These are phyloP conservation scores for Candida namnaoensis DNA, from an alignment of 805 yeast species.

Conservation along the genomic window DNA sequence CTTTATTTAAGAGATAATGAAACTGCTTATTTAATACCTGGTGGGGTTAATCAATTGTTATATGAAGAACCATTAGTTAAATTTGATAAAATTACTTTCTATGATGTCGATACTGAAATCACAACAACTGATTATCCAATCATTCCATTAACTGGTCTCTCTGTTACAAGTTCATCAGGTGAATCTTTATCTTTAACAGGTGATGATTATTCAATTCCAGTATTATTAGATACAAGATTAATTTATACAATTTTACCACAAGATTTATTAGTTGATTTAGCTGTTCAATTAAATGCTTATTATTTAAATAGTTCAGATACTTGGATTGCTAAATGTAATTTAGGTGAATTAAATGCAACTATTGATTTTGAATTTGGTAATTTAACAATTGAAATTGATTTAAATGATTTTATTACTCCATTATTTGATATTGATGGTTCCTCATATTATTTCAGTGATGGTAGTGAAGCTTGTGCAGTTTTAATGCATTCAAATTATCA, in stretches of 20 bases:
- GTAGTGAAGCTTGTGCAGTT: constrained; percentile 49
- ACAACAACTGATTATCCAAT: constrained; percentile 31
- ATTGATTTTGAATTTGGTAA: constrained; percentile 47
- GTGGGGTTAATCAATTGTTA: constrained; percentile 44
- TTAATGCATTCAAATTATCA: constrained; percentile 37
- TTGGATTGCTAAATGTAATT: constrained; percentile 60
- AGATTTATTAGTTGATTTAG: constrained; percentile 47
- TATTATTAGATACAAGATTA: constrained; percentile 49
- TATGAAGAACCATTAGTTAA: constrained; percentile 37
- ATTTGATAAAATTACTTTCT: constrained; percentile 41
- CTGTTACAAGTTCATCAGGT: constrained; percentile 34
- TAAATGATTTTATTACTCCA: constrained; percentile 34
- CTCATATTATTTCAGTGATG: constrained; percentile 39
- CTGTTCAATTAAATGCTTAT: constrained; percentile 62
- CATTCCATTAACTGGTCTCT: constrained; percentile 35
- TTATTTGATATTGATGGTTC: constrained; percentile 24
- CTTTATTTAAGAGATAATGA: constrained; percentile 19
- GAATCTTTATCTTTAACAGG: constrained; percentile 24
- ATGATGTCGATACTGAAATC: constrained; percentile 8
- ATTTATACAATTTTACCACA: constrained; percentile 44
- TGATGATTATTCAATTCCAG: constrained; percentile 35
- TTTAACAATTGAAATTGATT: constrained; percentile 38
- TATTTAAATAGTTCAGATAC: constrained; percentile 34
- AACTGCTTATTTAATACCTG: constrained; percentile 37
- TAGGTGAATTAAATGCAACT: constrained; percentile 38